phyloP scores from a whole-genome alignment of 129 eudicot genomes.

The Chrysanthemum makinoi region DNA sequence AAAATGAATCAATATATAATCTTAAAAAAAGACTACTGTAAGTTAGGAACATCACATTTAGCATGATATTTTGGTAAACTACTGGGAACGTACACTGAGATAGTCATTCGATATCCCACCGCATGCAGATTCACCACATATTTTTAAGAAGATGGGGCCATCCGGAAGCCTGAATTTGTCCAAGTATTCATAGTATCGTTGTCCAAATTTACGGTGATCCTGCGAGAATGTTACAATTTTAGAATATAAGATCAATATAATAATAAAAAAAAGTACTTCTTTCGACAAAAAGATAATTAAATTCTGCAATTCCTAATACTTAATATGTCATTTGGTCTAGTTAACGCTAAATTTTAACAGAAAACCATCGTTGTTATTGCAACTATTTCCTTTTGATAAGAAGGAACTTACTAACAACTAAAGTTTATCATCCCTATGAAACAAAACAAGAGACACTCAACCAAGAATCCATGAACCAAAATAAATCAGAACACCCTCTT shows the following conservation, averaged over 20 bases:
- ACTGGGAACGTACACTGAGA: constrained; percentile 49
- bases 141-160: constrained; percentile 86
- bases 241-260: neutral
- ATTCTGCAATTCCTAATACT: neutral
- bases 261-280: neutral
- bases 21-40: neutral
- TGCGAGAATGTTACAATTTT: constrained; percentile 26
- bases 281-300: neutral
- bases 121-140: constrained; percentile 91
- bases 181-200: constrained; percentile 75
- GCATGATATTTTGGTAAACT: constrained; percentile 11
- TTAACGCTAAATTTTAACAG: no score
- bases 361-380: no score
- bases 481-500: no score
- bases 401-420: no score
- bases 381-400: no score
- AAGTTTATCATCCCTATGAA: no score
- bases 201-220: constrained; percentile 86
- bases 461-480: neutral
- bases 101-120: constrained; percentile 81
- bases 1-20: neutral
- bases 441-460: neutral
- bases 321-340: neutral
- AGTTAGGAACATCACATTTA: constrained; percentile 10
- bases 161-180: constrained; percentile 72